phyloP scores from a whole-genome alignment of 2,329 filamentous ascomycete species.

The Aspergillus phoenicis region DNA sequence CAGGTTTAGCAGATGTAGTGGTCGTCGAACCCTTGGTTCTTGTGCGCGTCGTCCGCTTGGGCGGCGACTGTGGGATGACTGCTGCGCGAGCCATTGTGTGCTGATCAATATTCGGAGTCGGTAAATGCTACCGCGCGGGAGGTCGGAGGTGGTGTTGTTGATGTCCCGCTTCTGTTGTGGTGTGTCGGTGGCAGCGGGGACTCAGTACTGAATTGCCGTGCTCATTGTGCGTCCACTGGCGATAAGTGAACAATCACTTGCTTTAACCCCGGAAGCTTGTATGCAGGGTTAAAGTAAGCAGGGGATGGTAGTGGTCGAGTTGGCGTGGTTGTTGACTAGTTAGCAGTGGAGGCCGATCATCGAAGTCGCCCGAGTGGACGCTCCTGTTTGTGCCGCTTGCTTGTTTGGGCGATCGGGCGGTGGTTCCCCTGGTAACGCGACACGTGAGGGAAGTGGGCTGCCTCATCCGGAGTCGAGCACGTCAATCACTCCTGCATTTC shows the following conservation, averaged over 20 bases:
- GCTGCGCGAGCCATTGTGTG: slow-evolving; percentile 30
- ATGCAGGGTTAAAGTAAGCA: slow-evolving; percentile 1
- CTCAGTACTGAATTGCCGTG: not conserved
- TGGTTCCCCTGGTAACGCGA: slow-evolving; percentile 13
- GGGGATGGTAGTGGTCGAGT: not conserved
- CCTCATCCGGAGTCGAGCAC: not conserved
- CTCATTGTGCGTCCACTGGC: slow-evolving; percentile 13
- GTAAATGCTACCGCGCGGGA: not conserved
- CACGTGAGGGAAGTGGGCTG: slow-evolving; percentile 8
- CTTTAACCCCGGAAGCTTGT: not conserved
- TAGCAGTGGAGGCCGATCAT: not conserved
- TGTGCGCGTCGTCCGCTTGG: slow-evolving; percentile 25
- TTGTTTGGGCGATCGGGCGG: slow-evolving; percentile 14
- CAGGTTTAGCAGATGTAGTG: slow-evolving; percentile 14
- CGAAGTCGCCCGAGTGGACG: not conserved
- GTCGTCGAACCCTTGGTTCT: slow-evolving; percentile 20
- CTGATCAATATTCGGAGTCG: not conserved
- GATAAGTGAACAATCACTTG: not conserved
- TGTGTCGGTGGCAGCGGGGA: not conserved
- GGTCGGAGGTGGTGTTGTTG: not conserved
- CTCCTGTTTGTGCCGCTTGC: slow-evolving; percentile 10
- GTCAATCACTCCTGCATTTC: not conserved
- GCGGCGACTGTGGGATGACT: slow-evolving; percentile 27
- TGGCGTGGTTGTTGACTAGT: not conserved
- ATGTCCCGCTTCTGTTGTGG: slow-evolving; percentile 4